Conservation (phyloP, 2,329 filamentous ascomycete genomes). For the Diaporthe sp. region DNA sequence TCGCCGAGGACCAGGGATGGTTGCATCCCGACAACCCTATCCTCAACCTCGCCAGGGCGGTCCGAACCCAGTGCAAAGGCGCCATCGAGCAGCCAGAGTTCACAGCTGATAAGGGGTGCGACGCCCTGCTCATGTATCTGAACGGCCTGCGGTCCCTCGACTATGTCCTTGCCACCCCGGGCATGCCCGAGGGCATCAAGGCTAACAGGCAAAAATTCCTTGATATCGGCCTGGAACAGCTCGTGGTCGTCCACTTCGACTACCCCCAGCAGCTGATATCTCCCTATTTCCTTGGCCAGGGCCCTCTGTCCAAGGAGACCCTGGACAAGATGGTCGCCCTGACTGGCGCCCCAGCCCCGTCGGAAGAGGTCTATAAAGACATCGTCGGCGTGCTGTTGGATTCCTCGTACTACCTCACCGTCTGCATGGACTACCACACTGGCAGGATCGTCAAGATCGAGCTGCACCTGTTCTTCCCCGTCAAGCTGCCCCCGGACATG, state of each 20-base stretch:
- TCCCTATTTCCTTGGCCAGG: slow-evolving; percentile 36
- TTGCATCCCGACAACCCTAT: slow-evolving; percentile 29
- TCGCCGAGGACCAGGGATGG: slow-evolving; percentile 32
- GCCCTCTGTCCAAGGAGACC: slow-evolving; percentile 30
- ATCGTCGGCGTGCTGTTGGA: slow-evolving; percentile 37
- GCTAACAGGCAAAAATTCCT: slow-evolving; percentile 29
- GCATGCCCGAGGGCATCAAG: slow-evolving; percentile 33
- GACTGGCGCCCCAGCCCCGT: slow-evolving; percentile 33
- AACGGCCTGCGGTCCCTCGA: slow-evolving; percentile 18
- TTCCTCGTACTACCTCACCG: slow-evolving; percentile 33
- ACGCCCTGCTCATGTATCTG: slow-evolving; percentile 33
- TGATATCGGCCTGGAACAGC: slow-evolving; percentile 9
- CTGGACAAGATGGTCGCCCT: slow-evolving; percentile 30
- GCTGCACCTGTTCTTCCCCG: slow-evolving; percentile 39
- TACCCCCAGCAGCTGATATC: slow-evolving; percentile 20
- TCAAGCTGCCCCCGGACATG: slow-evolving; percentile 38
- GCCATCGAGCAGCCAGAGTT: slow-evolving; percentile 38
- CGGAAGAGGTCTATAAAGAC: slow-evolving; percentile 27
- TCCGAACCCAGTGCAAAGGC: slow-evolving; percentile 19
- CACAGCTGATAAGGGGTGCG: slow-evolving; percentile 32
- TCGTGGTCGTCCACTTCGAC: slow-evolving; percentile 33
- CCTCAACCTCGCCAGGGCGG: slow-evolving; percentile 11
- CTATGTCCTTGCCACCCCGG: slow-evolving; percentile 29
- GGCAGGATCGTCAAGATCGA: slow-evolving; percentile 33
- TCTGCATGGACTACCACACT: slow-evolving; percentile 33